phyloP scores from a whole-genome alignment of 1,284 basidiomycete genomes.

The Erythrobasidium hasegawianum region DNA sequence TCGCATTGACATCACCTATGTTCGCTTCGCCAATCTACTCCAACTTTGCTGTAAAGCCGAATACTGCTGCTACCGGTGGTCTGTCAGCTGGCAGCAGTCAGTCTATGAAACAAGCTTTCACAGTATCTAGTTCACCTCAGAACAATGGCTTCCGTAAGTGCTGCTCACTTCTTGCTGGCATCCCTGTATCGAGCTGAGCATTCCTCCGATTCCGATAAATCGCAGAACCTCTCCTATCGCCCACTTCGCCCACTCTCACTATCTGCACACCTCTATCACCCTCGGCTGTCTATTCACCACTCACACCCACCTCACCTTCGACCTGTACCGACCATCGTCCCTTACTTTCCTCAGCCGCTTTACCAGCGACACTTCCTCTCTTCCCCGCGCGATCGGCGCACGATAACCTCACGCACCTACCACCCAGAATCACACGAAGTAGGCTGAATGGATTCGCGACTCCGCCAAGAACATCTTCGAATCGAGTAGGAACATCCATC shows the following conservation, averaged over 20 bases:
- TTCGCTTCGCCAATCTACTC: neutral
- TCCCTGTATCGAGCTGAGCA: constrained; percentile 1
- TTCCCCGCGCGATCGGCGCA: neutral
- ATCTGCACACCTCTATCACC: constrained; percentile 15
- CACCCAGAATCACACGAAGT: constrained; percentile 1
- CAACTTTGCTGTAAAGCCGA: neutral
- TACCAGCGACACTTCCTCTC: neutral
- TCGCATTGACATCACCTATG: neutral
- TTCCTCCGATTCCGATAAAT: neutral
- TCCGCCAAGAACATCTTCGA: constrained; percentile 12
- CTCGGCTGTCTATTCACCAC: neutral
- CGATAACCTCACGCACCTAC: neutral
- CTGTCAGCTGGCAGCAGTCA: neutral
- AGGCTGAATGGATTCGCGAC: constrained; percentile 7
- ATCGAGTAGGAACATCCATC: neutral
- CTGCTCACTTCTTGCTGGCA: too few species aligned
- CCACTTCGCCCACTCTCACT: neutral
- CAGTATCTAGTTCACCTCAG: neutral
- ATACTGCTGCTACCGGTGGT: neutral
- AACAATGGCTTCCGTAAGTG: constrained; percentile 1
- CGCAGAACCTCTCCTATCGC: neutral
- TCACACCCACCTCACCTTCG: constrained; percentile 1
- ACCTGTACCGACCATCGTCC: constrained; percentile 4
- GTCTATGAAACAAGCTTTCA: neutral
- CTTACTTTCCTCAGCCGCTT: neutral